phyloP scores from a whole-genome alignment of 306 rosid genomes.

The Cucurbita pepo region DNA sequence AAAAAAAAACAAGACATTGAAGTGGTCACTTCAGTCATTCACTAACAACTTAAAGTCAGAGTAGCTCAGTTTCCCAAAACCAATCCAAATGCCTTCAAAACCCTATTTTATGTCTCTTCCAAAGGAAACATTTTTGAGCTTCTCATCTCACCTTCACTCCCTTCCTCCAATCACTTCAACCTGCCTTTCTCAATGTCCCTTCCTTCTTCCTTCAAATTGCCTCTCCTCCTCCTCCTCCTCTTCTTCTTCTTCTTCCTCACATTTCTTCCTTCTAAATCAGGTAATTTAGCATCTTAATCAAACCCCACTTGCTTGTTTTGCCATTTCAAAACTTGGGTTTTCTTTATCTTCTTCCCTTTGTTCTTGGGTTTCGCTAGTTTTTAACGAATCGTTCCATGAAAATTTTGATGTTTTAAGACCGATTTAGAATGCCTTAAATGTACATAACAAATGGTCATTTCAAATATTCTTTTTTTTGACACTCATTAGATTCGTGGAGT shows the following conservation, averaged over 20 bases:
- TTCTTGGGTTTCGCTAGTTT: neutral
- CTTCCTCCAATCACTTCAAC: neutral
- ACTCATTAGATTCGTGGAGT: too few species aligned
- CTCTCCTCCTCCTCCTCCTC: neutral
- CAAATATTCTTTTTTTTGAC: too few species aligned
- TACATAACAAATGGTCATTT: too few species aligned
- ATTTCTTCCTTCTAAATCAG: slow-evolving; percentile 1
- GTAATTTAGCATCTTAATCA: neutral
- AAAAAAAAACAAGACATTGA: neutral
- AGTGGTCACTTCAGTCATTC: slow-evolving; percentile 3
- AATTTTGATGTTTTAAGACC: too few species aligned
- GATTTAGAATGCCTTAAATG: too few species aligned
- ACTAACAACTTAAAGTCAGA: neutral
- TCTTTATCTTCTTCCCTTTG: neutral
- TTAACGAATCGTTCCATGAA: too few species aligned
- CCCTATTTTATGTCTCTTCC: slow-evolving; percentile 1
- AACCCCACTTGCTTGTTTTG: neutral
- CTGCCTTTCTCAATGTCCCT: neutral
- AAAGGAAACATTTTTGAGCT: neutral
- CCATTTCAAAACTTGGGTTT: neutral
- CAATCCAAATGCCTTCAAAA: neutral
- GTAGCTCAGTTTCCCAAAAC: neutral
- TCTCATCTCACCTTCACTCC: neutral
- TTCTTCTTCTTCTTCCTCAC: neutral
- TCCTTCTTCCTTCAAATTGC: neutral